These are phyloP conservation scores for Fusarium pseudograminearum DNA, from an alignment of 2,329 filamentous ascomycete species.

Conservation along the genomic window DNA sequence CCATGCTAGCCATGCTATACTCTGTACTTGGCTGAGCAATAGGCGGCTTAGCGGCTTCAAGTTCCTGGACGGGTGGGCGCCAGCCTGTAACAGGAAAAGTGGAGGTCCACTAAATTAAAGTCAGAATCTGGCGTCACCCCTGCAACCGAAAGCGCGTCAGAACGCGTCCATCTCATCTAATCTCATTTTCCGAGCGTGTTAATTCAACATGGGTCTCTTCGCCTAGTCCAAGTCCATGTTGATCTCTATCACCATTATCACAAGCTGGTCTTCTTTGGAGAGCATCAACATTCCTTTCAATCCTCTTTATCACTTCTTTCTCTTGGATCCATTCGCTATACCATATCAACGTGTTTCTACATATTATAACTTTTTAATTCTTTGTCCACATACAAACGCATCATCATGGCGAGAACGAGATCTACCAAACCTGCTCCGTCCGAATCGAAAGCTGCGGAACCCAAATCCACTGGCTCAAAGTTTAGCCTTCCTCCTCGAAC, in stretches of 20 bases:
- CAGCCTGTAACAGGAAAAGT: slow-evolving; percentile 11
- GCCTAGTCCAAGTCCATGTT: not conserved
- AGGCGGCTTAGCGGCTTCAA: slow-evolving; percentile 6
- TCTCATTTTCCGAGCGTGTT: slow-evolving; percentile 11
- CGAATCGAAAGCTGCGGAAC: slow-evolving; percentile 45
- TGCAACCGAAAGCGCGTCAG: slow-evolving; percentile 31
- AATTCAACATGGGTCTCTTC: slow-evolving; percentile 18
- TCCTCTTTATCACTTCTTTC: not conserved
- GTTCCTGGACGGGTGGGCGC: slow-evolving; percentile 5
- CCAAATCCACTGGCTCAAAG: slow-evolving; percentile 52
- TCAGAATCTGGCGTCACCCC: slow-evolving; percentile 11
- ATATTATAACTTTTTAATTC: slow-evolving; percentile 4
- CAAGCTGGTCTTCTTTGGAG: slow-evolving; percentile 4
- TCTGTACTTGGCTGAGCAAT: not conserved
- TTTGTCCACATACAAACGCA: not conserved
- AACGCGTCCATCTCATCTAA: slow-evolving; percentile 32
- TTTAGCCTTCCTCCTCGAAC: slow-evolving; percentile 57
- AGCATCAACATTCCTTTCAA: not conserved
- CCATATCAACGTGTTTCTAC: not conserved
- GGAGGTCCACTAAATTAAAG: slow-evolving; percentile 20
- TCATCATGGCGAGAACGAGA: slow-evolving; percentile 64
- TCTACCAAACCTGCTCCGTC: slow-evolving; percentile 54
- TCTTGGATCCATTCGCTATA: not conserved
- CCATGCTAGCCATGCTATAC: not conserved
- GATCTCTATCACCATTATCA: not conserved